Evolutionary conservation across 2,329 filamentous ascomycete genomes (phyloP).

Genomic region (Sporothrix schenckii): DNA sequence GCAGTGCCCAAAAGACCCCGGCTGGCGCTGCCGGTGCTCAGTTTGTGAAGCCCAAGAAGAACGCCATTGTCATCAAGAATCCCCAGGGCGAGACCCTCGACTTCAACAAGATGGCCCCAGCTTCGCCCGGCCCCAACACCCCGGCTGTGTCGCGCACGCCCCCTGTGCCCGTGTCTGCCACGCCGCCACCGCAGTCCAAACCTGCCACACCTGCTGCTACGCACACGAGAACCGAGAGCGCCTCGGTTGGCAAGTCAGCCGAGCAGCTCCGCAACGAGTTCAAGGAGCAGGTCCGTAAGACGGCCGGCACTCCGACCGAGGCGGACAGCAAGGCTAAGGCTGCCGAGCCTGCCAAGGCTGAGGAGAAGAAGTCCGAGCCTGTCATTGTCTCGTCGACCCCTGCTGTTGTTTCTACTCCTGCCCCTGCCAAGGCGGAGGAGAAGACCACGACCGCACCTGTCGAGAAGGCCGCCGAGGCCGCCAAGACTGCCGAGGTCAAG

Average conservation of each 20-base stretch:
- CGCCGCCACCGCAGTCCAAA: slow-evolving; percentile 79
- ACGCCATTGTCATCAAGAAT: slow-evolving; percentile 81
- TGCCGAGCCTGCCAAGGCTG: slow-evolving; percentile 26
- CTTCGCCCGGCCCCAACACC: slow-evolving; percentile 58
- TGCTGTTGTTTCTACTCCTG: slow-evolving; percentile 4
- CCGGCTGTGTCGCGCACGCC: slow-evolving; percentile 63
- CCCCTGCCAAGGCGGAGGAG: slow-evolving; percentile 7
- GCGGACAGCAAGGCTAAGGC: slow-evolving; percentile 41
- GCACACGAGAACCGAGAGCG: slow-evolving; percentile 71
- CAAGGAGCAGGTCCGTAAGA: slow-evolving; percentile 72
- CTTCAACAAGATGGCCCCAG: slow-evolving; percentile 61
- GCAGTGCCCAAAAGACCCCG: slow-evolving; percentile 28
- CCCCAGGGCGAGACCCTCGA: slow-evolving; percentile 76
- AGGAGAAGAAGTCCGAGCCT: slow-evolving; percentile 28
- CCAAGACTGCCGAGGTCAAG: slow-evolving; percentile 36
- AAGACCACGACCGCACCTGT: slow-evolving; percentile 9
- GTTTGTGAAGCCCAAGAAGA: slow-evolving; percentile 64
- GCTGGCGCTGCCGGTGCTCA: slow-evolving; percentile 49
- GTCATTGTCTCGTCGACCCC: slow-evolving; percentile 23
- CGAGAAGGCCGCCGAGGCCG: slow-evolving; percentile 15
- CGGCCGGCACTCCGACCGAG: slow-evolving; percentile 33
- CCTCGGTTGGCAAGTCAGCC: slow-evolving; percentile 67
- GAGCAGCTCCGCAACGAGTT: slow-evolving; percentile 85
- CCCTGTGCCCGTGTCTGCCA: slow-evolving; percentile 72
- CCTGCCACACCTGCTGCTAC: slow-evolving; percentile 65